A percentile compares a stretch with the other conserved stretches of the same genome.
These are phyloP conservation scores for Paxillus involutus DNA, from an alignment of 768 basidiomycete species.

Conservation along the genomic window DNA sequence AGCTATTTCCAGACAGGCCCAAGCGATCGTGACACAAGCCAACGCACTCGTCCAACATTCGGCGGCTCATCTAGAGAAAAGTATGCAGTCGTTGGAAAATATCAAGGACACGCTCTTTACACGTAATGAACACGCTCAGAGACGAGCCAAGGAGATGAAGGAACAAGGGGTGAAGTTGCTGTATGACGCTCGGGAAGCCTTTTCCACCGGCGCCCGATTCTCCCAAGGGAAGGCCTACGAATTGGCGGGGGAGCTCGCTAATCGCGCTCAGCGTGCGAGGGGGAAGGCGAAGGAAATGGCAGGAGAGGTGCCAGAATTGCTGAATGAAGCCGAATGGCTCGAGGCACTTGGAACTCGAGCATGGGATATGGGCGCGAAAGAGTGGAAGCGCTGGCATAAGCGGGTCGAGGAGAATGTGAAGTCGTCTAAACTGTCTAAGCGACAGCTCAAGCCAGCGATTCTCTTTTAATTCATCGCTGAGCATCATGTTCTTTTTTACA, in stretches of 20 bases:
- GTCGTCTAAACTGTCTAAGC: slow-evolving; percentile 14
- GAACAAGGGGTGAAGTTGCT: slow-evolving; percentile 48
- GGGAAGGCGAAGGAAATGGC: slow-evolving; percentile 45
- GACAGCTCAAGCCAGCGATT: slow-evolving; percentile 8
- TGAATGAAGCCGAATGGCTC: slow-evolving; percentile 21
- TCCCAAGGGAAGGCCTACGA: slow-evolving; percentile 45
- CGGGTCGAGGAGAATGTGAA: slow-evolving; percentile 9
- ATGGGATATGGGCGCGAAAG: slow-evolving; percentile 18
- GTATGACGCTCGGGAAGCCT: slow-evolving; percentile 39
- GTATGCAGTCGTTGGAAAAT: slow-evolving; percentile 36
- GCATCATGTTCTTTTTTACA: not conserved
- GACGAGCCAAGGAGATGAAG: slow-evolving; percentile 52
- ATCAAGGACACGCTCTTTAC: slow-evolving; percentile 42
- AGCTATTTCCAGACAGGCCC: slow-evolving; percentile 48
- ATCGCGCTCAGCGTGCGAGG: slow-evolving; percentile 44
- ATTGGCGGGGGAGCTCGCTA: slow-evolving; percentile 35
- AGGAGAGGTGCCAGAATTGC: slow-evolving; percentile 27
- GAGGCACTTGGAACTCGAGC: slow-evolving; percentile 12
- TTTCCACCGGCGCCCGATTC: slow-evolving; percentile 40
- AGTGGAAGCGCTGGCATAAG: slow-evolving; percentile 18
- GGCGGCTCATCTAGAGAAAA: slow-evolving; percentile 33
- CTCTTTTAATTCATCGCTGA: slow-evolving; percentile 8
- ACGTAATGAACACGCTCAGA: slow-evolving; percentile 53
- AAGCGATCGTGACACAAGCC: slow-evolving; percentile 30
- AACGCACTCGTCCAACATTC: slow-evolving; percentile 45